phyloP scores from a whole-genome alignment of 164 flowering plant genomes.

The Aristolochia contorta region DNA sequence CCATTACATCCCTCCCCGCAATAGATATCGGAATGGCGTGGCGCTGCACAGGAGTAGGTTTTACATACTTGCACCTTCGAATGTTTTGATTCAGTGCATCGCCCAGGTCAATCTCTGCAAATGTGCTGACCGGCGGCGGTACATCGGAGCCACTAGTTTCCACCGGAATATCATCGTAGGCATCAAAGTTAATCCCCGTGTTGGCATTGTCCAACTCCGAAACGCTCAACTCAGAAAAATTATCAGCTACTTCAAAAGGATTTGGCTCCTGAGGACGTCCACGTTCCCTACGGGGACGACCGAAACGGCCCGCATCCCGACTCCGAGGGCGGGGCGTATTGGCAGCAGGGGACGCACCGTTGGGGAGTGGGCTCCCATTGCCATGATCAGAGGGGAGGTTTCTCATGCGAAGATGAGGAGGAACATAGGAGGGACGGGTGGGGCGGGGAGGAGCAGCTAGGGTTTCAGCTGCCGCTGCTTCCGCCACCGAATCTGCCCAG shows the following conservation, averaged over 20 bases:
- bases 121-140: slow-evolving; percentile 33
- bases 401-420: slow-evolving; percentile 8
- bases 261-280: slow-evolving; percentile 10
- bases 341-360: neutral
- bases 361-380: neutral
- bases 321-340: neutral
- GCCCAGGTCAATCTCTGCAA: slow-evolving; percentile 42
- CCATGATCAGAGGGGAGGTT: neutral
- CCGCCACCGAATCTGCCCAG: slow-evolving; percentile 8
- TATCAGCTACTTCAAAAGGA: slow-evolving; percentile 17
- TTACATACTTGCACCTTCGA: slow-evolving; percentile 42
- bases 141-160: slow-evolving; percentile 39
- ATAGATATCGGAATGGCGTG: slow-evolving; percentile 47
- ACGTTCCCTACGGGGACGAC: neutral
- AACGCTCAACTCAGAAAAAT: slow-evolving; percentile 19
- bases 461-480: neutral
- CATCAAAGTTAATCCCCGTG: slow-evolving; percentile 31
- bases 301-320: neutral
- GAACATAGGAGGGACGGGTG: slow-evolving; percentile 6
- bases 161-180: slow-evolving; percentile 43
- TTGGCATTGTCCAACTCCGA: neutral
- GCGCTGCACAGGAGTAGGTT: slow-evolving; percentile 59
- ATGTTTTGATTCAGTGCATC: slow-evolving; percentile 35
- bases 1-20: slow-evolving; percentile 62
- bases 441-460: neutral